Conservation (phyloP, 176 grass and related monocot species). For the Microstegium vimineum region DNA sequence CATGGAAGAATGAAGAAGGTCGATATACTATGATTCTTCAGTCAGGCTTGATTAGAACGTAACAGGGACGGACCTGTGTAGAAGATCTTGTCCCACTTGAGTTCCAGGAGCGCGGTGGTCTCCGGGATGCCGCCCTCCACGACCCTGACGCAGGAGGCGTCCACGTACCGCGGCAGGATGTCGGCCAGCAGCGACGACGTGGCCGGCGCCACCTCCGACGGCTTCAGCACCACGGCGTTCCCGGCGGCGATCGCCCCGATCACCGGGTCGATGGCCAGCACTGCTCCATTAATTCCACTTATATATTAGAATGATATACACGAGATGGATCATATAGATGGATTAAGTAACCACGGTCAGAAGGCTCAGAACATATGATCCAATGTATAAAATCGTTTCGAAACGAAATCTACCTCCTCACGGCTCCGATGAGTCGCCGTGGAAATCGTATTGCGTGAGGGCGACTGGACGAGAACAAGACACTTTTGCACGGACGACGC, state of each 20-base stretch:
- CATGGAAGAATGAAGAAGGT: neutral
- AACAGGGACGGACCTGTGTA: conserved; percentile 55
- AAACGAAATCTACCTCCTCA: no score
- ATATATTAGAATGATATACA: no score
- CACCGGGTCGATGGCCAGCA: conserved; percentile 66
- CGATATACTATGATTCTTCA: no score
- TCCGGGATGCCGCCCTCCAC: conserved; percentile 60
- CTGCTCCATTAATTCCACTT: conserved; percentile 25
- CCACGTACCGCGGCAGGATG: conserved; percentile 61
- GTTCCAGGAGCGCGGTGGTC: conserved; percentile 69
- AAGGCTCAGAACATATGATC: no score
- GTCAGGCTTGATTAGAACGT: no score
- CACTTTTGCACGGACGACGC: no score
- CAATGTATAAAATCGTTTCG: no score
- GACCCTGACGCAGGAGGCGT: conserved; percentile 63
- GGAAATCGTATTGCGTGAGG: no score
- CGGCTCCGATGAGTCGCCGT: no score
- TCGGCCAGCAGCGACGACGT: conserved; percentile 63
- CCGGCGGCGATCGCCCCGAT: conserved; percentile 79
- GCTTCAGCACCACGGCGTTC: conserved; percentile 75
- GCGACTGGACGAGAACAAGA: no score
- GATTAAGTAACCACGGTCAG: no score
- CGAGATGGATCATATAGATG: no score
- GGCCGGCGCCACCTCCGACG: conserved; percentile 69
- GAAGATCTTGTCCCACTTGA: conserved; percentile 85